phyloP scores from a whole-genome alignment of 2,329 filamentous ascomycete species.

The Zymoseptoria brevis region DNA sequence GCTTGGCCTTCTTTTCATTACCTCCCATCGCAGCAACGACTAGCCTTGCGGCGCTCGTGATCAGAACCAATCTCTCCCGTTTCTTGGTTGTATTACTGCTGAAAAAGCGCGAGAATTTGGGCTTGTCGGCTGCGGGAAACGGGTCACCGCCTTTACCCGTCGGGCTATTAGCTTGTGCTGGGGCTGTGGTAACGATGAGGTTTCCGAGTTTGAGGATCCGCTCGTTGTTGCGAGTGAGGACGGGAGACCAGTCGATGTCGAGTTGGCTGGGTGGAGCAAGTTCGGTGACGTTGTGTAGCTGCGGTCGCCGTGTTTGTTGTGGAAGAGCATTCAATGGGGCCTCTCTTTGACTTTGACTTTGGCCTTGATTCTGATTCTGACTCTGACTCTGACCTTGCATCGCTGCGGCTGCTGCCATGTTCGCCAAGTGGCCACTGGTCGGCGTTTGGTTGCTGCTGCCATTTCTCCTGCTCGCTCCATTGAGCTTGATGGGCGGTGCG shows the following conservation, averaged over 20 bases:
- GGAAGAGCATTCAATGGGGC: not conserved
- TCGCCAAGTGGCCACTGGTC: conserved; percentile 8
- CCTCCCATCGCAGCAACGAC: conserved; percentile 85
- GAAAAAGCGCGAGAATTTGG: conserved; percentile 90
- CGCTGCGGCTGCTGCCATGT: conserved; percentile 15
- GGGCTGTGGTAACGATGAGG: conserved; percentile 71
- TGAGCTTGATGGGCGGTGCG: conserved; percentile 24
- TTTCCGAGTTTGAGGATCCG: conserved; percentile 92
- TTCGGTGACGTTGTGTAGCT: conserved; percentile 82
- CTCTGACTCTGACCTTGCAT: conserved; percentile 3
- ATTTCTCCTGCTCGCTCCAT: conserved; percentile 20
- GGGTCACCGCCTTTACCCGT: conserved; percentile 64
- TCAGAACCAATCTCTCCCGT: conserved; percentile 83
- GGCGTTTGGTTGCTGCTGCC: conserved; percentile 12
- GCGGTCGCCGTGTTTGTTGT: conserved; percentile 41
- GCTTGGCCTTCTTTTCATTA: conserved; percentile 91
- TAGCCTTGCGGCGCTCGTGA: conserved; percentile 84
- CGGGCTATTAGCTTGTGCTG: conserved; percentile 61
- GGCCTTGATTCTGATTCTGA: conserved; percentile 30
- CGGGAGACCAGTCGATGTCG: conserved; percentile 97
- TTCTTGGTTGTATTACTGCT: conserved; percentile 87
- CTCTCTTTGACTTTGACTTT: conserved; percentile 1
- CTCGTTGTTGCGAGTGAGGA: conserved; percentile 83
- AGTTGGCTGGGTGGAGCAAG: conserved; percentile 92
- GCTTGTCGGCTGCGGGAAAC: conserved; percentile 45